Base-by-base conservation (phyloP, 2,329 filamentous ascomycete species). In the Ophiostoma sp. region DNA sequence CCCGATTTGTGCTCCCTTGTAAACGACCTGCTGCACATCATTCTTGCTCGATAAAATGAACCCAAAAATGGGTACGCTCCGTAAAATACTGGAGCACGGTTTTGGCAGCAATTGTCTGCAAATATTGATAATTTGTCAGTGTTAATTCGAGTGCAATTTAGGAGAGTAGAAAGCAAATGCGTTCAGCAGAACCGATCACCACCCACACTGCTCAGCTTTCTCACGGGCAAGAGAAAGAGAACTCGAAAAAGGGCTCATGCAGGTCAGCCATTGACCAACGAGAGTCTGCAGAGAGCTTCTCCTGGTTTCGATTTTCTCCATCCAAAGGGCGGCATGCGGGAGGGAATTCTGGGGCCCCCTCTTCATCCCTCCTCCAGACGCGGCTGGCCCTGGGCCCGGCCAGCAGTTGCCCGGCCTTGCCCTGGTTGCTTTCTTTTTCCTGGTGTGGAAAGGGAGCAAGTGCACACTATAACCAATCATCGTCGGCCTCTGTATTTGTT, bases 11-110 rank as follows among this genome's bases (percentile, higher is more conserved):
- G 3, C 28, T 15, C 33, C 63, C 64, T 15, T 19, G 25, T n/a
- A 68, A 50, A 50, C 25, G 25, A 68, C 25, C 64, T 64, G 36
- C 61, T 68, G 64, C 64, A 68, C 64, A 68, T 68, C 64, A 68
- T 68, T 36, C 33, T 19, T 64, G 64, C n/a, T 48, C 42, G 42
- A 48, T 50, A 12, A 50, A 48, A 50, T 68, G 64, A 50, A 50
- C 28, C 8, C 4, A 50, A 50, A 50, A 48, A 68, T 68, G 64
- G 64, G 17, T 68, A 45, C 63, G 42, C 42, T 15, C 15, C 12
- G 17, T 42, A 64, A 64, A 64, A 64, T 9, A 64, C 36, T 25
- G 61, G 61, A 39, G 36, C 33, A 17, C 33, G 22, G 15, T 31
- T 25, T n/a, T 6, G 42, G 19, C 42, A 45, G 12, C 42, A 45